Evolutionary conservation across 176 grass and related monocot species (phyloP).

Genomic region (Juncus inflexus): DNA sequence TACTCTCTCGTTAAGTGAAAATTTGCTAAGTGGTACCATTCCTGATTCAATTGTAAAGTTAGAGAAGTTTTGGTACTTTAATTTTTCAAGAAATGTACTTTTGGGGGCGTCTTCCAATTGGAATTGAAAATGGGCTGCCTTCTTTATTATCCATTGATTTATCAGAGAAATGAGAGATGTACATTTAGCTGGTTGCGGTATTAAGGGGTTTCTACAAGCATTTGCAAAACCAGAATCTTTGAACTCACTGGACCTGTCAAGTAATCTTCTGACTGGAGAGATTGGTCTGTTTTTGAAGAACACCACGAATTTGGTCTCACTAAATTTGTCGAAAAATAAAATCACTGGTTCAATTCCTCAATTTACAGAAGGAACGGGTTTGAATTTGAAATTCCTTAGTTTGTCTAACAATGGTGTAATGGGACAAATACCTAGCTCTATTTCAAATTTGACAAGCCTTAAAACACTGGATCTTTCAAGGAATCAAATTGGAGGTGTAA

Average conservation of each 20-base stretch:
- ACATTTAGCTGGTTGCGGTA: constrained; percentile 38
- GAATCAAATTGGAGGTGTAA: constrained; percentile 46
- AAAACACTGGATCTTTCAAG: constrained; percentile 59
- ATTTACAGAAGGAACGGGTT: constrained; percentile 24
- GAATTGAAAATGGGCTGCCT: constrained; percentile 36
- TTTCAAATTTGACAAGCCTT: constrained; percentile 34
- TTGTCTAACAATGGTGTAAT: constrained; percentile 49
- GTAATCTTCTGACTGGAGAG: constrained; percentile 48
- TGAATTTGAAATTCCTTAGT: constrained; percentile 46
- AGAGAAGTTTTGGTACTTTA: constrained; percentile 61
- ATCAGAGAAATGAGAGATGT: constrained; percentile 42
- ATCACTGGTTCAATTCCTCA: constrained; percentile 52
- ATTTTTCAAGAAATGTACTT: constrained; percentile 56
- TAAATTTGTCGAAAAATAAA: constrained; percentile 64
- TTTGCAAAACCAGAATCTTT: constrained; percentile 33
- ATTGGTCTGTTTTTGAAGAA: constrained; percentile 47
- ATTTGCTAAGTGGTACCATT: constrained; percentile 46
- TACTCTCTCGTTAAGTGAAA: constrained; percentile 43
- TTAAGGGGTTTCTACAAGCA: constrained; percentile 24
- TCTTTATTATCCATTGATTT: constrained; percentile 37
- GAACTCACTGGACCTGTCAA: constrained; percentile 55
- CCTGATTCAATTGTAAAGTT: constrained; percentile 46
- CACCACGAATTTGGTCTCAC: constrained; percentile 36
- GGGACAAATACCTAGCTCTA: constrained; percentile 59
- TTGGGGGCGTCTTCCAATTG: constrained; percentile 34